phyloP scores from a whole-genome alignment of 2,329 filamentous ascomycete species.

The Arthrobotrys entomopaga region DNA sequence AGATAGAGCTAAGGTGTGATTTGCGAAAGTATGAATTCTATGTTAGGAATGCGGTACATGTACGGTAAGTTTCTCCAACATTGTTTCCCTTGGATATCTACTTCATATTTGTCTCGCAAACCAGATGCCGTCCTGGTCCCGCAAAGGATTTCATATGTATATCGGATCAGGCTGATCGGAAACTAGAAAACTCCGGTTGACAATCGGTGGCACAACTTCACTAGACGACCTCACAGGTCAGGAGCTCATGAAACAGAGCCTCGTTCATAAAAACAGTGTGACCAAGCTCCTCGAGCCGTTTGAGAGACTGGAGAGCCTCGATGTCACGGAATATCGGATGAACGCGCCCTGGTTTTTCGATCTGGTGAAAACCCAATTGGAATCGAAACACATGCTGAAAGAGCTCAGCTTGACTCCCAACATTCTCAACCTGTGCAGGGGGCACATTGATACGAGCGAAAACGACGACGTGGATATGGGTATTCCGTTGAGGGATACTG shows the following conservation, averaged over 20 bases:
- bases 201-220: too few relatives aligned
- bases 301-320: conserved; percentile 3
- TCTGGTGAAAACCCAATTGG: conserved; percentile 21
- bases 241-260: too few relatives aligned
- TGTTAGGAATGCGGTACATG: background rate
- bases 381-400: conserved; percentile 22
- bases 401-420: conserved; percentile 14
- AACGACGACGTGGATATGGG: background rate
- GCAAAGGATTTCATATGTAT: too few relatives aligned
- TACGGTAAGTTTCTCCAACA: conserved; percentile 9
- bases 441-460: background rate
- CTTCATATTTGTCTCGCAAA: too few relatives aligned
- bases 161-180: too few relatives aligned
- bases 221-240: too few relatives aligned
- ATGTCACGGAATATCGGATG: conserved; percentile 1
- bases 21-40: background rate
- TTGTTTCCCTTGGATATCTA: too few relatives aligned
- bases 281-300: conserved; percentile 11
- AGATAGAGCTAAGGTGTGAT: background rate
- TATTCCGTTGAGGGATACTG: background rate
- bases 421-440: background rate
- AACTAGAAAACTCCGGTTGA: too few relatives aligned
- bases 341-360: background rate
- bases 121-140: too few relatives aligned
- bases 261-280: background rate